phyloP scores from a whole-genome alignment of 306 rosid genomes.

The Rosa persica region DNA sequence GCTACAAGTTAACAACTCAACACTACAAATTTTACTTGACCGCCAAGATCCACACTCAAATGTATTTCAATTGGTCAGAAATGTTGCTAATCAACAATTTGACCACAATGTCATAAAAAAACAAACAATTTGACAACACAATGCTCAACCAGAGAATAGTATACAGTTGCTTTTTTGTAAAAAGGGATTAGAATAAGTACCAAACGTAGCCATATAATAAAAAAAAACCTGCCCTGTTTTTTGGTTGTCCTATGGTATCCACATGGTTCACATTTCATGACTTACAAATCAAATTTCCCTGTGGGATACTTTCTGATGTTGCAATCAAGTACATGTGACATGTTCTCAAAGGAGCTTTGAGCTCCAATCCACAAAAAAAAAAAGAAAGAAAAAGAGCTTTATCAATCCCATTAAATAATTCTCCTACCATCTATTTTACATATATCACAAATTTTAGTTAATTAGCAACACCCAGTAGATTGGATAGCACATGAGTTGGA shows the following conservation, averaged over 20 bases:
- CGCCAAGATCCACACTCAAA: background rate
- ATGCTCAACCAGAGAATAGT: background rate
- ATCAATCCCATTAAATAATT: background rate
- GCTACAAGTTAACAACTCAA: background rate
- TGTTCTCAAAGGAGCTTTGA: background rate
- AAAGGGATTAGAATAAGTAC: background rate
- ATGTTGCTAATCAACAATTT: background rate
- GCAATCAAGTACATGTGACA: background rate
- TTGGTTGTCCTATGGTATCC: background rate
- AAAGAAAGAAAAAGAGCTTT: background rate
- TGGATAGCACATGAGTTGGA: conserved; percentile 6
- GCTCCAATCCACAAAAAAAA: background rate
- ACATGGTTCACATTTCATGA: background rate
- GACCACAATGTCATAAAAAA: background rate
- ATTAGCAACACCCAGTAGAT: background rate
- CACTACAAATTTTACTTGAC: background rate
- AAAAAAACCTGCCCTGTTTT: background rate
- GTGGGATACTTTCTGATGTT: background rate
- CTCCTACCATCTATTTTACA: background rate
- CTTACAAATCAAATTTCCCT: background rate
- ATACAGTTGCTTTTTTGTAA: background rate
- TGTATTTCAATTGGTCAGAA: background rate
- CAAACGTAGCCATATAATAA: background rate
- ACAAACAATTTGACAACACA: background rate
- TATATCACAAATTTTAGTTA: background rate